phyloP scores from a whole-genome alignment of 805 yeast species.

The Wickerhamomyces strasburgensis region DNA sequence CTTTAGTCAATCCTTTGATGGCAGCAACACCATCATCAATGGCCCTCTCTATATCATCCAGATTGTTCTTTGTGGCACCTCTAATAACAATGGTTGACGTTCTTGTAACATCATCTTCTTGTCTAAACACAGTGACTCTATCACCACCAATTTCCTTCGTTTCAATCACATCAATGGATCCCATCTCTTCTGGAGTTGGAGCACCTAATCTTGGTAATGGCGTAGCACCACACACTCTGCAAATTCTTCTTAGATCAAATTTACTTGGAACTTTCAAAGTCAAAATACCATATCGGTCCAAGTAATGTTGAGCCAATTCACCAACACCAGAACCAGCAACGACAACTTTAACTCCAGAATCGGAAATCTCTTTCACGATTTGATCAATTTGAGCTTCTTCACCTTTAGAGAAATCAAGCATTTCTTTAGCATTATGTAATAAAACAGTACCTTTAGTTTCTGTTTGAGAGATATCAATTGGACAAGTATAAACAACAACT shows the following conservation, averaged over 20 bases:
- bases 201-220: conserved; percentile 93
- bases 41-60: conserved; percentile 95
- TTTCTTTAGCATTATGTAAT: conserved; percentile 92
- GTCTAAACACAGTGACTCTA: conserved; percentile 90
- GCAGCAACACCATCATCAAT: conserved; percentile 95
- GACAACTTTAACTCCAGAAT: conserved; percentile 81
- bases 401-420: conserved; percentile 93
- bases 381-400: conserved; percentile 92
- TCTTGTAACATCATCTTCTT: conserved; percentile 55
- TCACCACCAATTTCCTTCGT: conserved; percentile 96
- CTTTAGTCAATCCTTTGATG: conserved; percentile 83
- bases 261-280: conserved; percentile 89
- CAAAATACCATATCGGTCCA: conserved; percentile 79
- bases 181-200: conserved; percentile 93
- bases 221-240: conserved; percentile 96
- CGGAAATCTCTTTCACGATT: conserved; percentile 74
- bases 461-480: conserved; percentile 92
- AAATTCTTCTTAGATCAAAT: conserved; percentile 88
- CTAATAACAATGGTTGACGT: conserved; percentile 92
- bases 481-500: conserved; percentile 91
- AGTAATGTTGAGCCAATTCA: conserved; percentile 86
- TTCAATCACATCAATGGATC: conserved; percentile 80
- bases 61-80: conserved; percentile 91
- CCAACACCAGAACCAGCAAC: conserved; percentile 95
- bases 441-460: conserved; percentile 98